These are phyloP conservation scores for Paraconiothyrium brasiliense DNA, from an alignment of 2,329 filamentous ascomycete species.

Conservation along the genomic window DNA sequence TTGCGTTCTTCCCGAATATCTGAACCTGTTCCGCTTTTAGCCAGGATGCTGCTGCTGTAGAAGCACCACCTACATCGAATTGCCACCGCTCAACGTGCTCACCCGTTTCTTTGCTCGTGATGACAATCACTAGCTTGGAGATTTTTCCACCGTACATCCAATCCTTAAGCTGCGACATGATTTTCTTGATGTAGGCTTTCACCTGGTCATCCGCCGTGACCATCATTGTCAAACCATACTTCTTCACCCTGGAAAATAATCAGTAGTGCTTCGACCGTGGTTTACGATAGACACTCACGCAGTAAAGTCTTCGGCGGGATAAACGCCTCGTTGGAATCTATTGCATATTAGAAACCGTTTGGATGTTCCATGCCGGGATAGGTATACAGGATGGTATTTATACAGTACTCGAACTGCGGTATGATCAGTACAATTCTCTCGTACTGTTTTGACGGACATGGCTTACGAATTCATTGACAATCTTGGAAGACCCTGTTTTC, in stretches of 20 bases:
- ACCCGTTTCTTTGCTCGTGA: constrained; percentile 96
- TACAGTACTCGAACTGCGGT: constrained; percentile 89
- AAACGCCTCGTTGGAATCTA: constrained; percentile 81
- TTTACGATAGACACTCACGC: constrained; percentile 62
- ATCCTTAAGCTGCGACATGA: constrained; percentile 96
- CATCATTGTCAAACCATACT: constrained; percentile 99
- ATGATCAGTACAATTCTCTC: constrained; percentile 24
- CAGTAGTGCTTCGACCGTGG: constrained; percentile 44
- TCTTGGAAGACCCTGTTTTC: constrained; percentile 73
- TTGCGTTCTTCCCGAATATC: constrained; percentile 63
- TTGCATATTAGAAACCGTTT: constrained; percentile 26
- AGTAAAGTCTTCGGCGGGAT: constrained; percentile 96
- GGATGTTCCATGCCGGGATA: neutral
- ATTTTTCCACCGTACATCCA: constrained; percentile 99
- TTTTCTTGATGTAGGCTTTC: constrained; percentile 98
- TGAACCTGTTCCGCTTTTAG: constrained; percentile 59
- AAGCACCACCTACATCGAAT: constrained; percentile 74
- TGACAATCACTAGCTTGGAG: constrained; percentile 94
- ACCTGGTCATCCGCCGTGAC: constrained; percentile 98
- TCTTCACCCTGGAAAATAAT: constrained; percentile 75
- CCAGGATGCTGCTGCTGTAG: constrained; percentile 42
- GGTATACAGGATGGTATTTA: constrained; percentile 90
- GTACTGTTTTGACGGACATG: neutral
- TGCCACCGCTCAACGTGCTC: constrained; percentile 98
- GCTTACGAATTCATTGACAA: constrained; percentile 94